phyloP scores from a whole-genome alignment of 177 flowering plant species.

The Vitis hybrid region DNA sequence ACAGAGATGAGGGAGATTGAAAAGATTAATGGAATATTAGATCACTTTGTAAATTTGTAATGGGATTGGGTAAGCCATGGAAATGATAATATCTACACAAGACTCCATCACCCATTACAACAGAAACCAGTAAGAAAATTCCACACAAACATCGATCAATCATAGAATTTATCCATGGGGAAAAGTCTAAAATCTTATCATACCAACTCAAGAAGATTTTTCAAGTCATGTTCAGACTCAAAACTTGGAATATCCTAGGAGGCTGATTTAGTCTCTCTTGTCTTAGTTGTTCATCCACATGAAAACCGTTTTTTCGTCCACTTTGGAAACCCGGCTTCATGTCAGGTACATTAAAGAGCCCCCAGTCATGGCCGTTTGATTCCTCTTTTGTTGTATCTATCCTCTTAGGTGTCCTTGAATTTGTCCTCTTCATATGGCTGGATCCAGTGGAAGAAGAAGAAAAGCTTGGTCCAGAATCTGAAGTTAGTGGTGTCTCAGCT shows the following conservation, averaged over 20 bases:
- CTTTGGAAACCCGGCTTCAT: constrained; percentile 21
- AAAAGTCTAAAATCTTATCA: constrained; percentile 15
- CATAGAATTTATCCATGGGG: constrained; percentile 20
- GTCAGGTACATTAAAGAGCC: constrained; percentile 20
- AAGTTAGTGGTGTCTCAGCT: constrained; percentile 28
- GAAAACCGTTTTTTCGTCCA: constrained; percentile 28
- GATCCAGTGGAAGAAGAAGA: constrained; percentile 64
- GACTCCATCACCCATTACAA: constrained; percentile 14
- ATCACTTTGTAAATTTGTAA: not conserved
- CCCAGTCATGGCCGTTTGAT: constrained; percentile 26
- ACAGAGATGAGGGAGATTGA: not conserved
- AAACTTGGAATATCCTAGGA: constrained; percentile 64
- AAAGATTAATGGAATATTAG: not conserved
- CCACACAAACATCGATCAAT: constrained; percentile 21
- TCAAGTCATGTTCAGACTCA: constrained; percentile 60
- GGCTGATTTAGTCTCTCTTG: constrained; percentile 48
- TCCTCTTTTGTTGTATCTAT: constrained; percentile 14
- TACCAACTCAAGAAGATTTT: constrained; percentile 6
- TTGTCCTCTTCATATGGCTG: constrained; percentile 34
- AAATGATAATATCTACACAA: constrained; percentile 14
- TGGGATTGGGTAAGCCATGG: constrained; percentile 5
- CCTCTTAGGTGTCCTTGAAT: constrained; percentile 4
- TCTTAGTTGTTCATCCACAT: constrained; percentile 36
- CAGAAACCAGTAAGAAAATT: constrained; percentile 12
- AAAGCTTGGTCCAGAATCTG: constrained; percentile 53